phyloP scores from a whole-genome alignment of 2,329 filamentous ascomycete species.

The Aspergillus persii region DNA sequence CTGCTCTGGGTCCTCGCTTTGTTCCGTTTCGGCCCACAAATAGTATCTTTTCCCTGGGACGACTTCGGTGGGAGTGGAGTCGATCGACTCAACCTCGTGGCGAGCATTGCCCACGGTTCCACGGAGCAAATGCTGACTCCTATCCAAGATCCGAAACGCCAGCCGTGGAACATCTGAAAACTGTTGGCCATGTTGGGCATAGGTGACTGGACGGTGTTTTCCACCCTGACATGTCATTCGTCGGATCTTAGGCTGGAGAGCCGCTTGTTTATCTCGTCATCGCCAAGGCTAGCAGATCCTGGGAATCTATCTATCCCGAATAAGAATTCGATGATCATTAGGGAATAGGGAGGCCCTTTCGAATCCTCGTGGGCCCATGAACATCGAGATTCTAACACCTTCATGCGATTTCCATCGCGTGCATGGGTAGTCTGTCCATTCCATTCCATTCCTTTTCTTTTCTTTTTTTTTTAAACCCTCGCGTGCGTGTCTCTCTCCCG shows the following conservation, averaged over 20 bases:
- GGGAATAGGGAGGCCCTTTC: not conserved
- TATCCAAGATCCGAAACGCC: slow-evolving; percentile 13
- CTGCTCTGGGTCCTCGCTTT: slow-evolving; percentile 5
- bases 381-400: not conserved
- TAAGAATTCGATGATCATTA: slow-evolving; percentile 12
- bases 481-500: not conserved
- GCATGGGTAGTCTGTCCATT: not conserved
- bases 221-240: slow-evolving; percentile 13
- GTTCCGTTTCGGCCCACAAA: slow-evolving; percentile 7
- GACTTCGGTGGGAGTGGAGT: slow-evolving; percentile 13
- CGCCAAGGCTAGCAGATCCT: slow-evolving; percentile 20
- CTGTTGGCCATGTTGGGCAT: slow-evolving; percentile 6
- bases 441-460: not conserved
- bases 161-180: slow-evolving; percentile 11
- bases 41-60: slow-evolving; percentile 6
- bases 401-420: not conserved
- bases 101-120: slow-evolving; percentile 17
- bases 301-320: slow-evolving; percentile 11
- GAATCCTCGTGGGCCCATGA: slow-evolving; percentile 1
- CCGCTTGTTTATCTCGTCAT: slow-evolving; percentile 12
- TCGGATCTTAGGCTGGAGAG: slow-evolving; percentile 12
- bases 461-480: not conserved
- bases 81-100: slow-evolving; percentile 20
- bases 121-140: slow-evolving; percentile 2
- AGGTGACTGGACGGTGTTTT: slow-evolving; percentile 8